Evolutionary conservation across 2,329 filamentous ascomycete species (phyloP).

Genomic region (Cercospora sojina): DNA sequence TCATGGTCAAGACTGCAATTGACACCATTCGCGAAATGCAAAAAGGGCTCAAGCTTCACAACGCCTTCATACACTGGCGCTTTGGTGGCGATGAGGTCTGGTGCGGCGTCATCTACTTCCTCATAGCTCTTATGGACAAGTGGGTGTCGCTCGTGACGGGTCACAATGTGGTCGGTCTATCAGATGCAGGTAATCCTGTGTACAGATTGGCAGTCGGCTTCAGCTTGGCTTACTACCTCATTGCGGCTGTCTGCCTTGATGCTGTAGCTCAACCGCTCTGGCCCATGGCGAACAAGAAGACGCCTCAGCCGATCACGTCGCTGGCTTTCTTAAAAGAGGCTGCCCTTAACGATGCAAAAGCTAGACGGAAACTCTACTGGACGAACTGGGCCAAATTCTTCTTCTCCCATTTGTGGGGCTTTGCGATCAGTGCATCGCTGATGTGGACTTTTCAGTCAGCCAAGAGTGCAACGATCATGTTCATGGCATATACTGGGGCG

Average conservation of each 20-base stretch:
- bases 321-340: conserved; percentile 43
- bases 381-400: conserved; percentile 51
- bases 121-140: conserved; percentile 57
- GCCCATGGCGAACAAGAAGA: conserved; percentile 27
- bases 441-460: conserved; percentile 54
- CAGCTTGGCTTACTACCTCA: conserved; percentile 57
- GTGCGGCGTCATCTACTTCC: conserved; percentile 55
- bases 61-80: conserved; percentile 59
- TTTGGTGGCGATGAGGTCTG: conserved; percentile 56
- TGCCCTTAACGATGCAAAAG: conserved; percentile 47
- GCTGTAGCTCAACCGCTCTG: conserved; percentile 41
- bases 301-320: conserved; percentile 21
- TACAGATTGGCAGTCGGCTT: conserved; percentile 54
- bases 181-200: conserved; percentile 36
- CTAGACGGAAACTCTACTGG: conserved; percentile 53
- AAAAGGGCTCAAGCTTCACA: conserved; percentile 57
- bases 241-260: conserved; percentile 58
- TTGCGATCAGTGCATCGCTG: conserved; percentile 51
- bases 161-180: conserved; percentile 42
- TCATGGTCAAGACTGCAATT: conserved; percentile 56
- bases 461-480: conserved; percentile 49
- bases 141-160: conserved; percentile 54
- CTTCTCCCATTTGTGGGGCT: conserved; percentile 54
- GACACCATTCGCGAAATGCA: conserved; percentile 55
- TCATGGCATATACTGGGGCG: conserved; percentile 50